Base-by-base conservation (phyloP, 257 asterid species). In the Verbena officinalis region DNA sequence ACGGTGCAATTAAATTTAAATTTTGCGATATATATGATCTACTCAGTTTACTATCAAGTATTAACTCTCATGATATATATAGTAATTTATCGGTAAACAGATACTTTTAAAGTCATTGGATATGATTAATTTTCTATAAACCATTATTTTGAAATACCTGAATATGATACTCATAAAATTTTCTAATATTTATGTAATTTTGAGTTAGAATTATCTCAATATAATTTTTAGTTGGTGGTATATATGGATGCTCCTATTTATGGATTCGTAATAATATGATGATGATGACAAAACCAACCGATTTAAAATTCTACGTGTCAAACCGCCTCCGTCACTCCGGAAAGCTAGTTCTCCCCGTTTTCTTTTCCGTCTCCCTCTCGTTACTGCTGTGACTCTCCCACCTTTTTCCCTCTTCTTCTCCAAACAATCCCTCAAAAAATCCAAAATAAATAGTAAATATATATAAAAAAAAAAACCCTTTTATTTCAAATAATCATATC, bases 251-350 rank as follows among this genome's bases (percentile, higher is more conserved):
- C n/a, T n/a, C n/a, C n/a, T n/a, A n/a, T n/a, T n/a, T n/a, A 5
- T n/a, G 19, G 21, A 58, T 16, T 17, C 14, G 36, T 63, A 50
- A 15, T 51, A 65, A 65, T 7, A 12, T 27, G 5, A 27, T 27
- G n/a, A n/a, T n/a, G n/a, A 27, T 52, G 62, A 36, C 62, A 52
- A 65, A 65, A 67, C 34, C 57, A 44, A 31, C 64, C 64, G 56
- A 55, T 43, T 10, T 4, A 23, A 55, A 31, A 55, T 7, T 55
- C 34, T 22, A 66, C 69, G 69, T 49, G 69, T 63, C 69, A 49
- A 33, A 19, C 46, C 21, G 17, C 21, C 65, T 38, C 51, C 50
- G 21, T 55, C 46, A 16, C 33, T 5, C 64, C 8, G n/a, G n/a
- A n/a, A n/a, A n/a, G n/a, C 16, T 11, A 50, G 5, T 17, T 4